Evolutionary conservation across 129 eudicot species (phyloP), one percentile per base, ranked within the genome.

Genomic region (Tagetes erecta): DNA sequence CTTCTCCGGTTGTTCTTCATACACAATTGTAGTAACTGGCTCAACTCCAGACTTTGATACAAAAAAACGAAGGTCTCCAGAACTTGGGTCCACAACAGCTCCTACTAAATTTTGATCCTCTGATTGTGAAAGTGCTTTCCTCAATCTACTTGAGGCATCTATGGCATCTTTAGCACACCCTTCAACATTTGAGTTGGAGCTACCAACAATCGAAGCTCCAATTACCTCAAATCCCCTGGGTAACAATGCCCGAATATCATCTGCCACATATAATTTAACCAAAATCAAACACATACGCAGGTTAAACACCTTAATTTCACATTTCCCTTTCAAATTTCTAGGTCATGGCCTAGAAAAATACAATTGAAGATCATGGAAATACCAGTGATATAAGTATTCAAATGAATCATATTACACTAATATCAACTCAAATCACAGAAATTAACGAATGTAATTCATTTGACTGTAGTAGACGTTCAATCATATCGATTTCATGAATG

Each of bases 201-300:
- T 35, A 64, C 83, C 86, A 38, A 77, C 78, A 82, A 91, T 76
- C 76, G 91, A 44, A 10, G 92, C 96, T 46, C 97, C 97, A 49
- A 91, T 83, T 12, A 95, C 91, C 78, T 95, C 92, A 51, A 95
- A 91, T 13, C 99, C 99, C 80, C 84, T 85, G 6, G 85, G 84
- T 37, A 95, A 57, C 66, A 95, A 82, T 12, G 83, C 75, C 62
- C 86, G 67, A 60, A 91, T 70, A 64, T 88, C 96, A 80, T 87
- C 96, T 89, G 90, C 50, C 77, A 60, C 34, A 72, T 47, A 71
- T 20, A 68, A 50, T 14, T 51, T 56, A 82, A 63, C 14, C 35
- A 33, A 56, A 30, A 40, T 76, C 58, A 34, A 71, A 66, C 58
- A 70, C 33, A 14, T 39, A 37, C 2, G 70, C 27, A 69, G 7